phyloP scores from a whole-genome alignment of 2,329 filamentous ascomycete species.

The Colletotrichum neosansevieriae region DNA sequence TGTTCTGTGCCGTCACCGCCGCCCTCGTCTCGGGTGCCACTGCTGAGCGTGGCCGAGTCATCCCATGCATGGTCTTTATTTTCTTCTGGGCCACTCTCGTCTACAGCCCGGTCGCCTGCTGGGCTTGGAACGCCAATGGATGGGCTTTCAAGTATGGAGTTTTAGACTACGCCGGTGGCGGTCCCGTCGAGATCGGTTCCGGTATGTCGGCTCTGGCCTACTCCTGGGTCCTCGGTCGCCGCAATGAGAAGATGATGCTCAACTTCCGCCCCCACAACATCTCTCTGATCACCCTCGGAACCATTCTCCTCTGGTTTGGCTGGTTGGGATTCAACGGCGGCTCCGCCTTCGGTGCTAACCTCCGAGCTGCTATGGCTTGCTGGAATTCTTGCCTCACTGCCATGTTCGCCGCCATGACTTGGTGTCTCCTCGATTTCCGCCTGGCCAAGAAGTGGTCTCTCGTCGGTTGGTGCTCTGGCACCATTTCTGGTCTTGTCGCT shows the following conservation, averaged over 20 bases:
- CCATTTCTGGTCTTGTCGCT: conserved; percentile 77
- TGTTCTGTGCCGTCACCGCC: conserved; percentile 94
- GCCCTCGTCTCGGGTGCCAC: conserved; percentile 93
- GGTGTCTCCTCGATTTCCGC: conserved; percentile 96
- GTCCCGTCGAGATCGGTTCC: conserved; percentile 96
- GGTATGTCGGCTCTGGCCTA: conserved; percentile 95
- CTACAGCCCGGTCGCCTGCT: conserved; percentile 96
- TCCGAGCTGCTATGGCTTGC: conserved; percentile 94
- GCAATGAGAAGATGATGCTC: conserved; percentile 99
- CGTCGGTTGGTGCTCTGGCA: conserved; percentile 79
- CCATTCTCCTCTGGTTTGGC: conserved; percentile 96
- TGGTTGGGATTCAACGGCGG: conserved; percentile 99
- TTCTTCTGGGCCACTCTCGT: conserved; percentile 98
- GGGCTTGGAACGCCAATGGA: conserved; percentile 95
- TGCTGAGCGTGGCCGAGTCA: conserved; percentile 91
- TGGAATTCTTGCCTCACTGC: conserved; percentile 97
- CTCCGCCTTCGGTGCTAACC: conserved; percentile 91
- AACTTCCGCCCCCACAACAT: conserved; percentile 99
- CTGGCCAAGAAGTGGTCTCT: conserved; percentile 93
- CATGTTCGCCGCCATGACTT: conserved; percentile 91
- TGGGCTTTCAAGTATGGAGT: conserved; percentile 94
- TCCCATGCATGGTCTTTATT: conserved; percentile 94
- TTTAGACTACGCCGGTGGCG: conserved; percentile 95
- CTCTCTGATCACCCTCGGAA: conserved; percentile 94
- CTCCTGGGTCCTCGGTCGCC: conserved; percentile 93